phyloP scores from a whole-genome alignment of 2,329 filamentous ascomycete species.

The Paecilomyces formosus region DNA sequence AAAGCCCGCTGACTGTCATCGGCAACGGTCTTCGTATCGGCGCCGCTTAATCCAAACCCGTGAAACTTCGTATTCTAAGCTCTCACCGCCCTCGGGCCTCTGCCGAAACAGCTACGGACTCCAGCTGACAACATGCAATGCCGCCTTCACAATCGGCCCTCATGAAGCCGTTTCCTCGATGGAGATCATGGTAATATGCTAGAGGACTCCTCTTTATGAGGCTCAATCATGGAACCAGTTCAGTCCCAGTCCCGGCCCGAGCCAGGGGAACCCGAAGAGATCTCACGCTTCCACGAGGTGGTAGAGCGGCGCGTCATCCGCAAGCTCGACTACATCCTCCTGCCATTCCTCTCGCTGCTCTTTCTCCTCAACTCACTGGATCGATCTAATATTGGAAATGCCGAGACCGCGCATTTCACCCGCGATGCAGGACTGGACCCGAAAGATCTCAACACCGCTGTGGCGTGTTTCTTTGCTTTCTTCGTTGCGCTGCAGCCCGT shows the following conservation, averaged over 20 bases:
- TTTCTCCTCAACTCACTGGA: constrained; percentile 49
- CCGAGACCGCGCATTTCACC: constrained; percentile 52
- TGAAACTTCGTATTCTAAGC: not conserved
- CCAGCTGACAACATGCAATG: not conserved
- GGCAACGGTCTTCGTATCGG: not conserved
- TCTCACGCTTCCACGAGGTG: not conserved
- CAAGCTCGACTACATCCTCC: constrained; percentile 44
- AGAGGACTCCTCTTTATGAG: not conserved
- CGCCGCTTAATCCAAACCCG: not conserved
- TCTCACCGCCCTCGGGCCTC: not conserved
- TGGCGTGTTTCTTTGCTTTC: constrained; percentile 51
- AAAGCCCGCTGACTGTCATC: not conserved
- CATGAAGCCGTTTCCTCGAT: not conserved
- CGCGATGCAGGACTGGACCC: constrained; percentile 45
- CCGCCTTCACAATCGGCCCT: not conserved
- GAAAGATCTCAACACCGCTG: constrained; percentile 49
- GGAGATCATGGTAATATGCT: not conserved
- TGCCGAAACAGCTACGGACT: not conserved
- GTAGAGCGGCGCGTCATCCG: constrained; percentile 13
- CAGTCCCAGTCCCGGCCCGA: not conserved
- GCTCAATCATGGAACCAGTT: not conserved
- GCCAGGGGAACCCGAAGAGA: not conserved
- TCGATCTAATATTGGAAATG: constrained; percentile 49
- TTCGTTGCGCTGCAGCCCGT: constrained; percentile 53
- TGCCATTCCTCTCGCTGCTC: constrained; percentile 45